A percentile compares a stretch with the other conserved stretches of the same genome.
phyloP scores from a whole-genome alignment of 2,329 filamentous ascomycete genomes.

The Penicillium concentricum region DNA sequence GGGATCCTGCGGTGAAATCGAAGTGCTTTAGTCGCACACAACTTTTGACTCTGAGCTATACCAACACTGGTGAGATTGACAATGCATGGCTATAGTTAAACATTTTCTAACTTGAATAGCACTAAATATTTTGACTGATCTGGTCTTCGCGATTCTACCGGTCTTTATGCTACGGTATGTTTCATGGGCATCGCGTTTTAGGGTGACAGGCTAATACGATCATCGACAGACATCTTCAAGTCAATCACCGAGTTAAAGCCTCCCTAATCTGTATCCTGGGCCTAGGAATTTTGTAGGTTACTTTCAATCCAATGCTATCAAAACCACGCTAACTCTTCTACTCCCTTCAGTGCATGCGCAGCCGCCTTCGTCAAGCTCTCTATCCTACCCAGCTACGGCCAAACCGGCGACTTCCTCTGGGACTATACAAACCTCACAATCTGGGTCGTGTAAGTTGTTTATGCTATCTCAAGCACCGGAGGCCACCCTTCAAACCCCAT shows the following conservation, averaged over 20 bases:
- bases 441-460: slow-evolving; percentile 39
- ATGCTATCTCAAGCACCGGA: neutral
- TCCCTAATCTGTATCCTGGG: slow-evolving; percentile 40
- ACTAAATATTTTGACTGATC: slow-evolving; percentile 43
- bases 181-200: neutral
- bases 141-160: slow-evolving; percentile 43
- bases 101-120: slow-evolving; percentile 11
- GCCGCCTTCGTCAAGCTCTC: slow-evolving; percentile 46
- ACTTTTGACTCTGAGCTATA: slow-evolving; percentile 46
- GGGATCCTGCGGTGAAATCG: slow-evolving; percentile 43
- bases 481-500: neutral
- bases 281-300: slow-evolving; percentile 45
- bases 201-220: neutral
- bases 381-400: slow-evolving; percentile 42
- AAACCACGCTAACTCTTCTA: neutral
- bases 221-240: slow-evolving; percentile 33
- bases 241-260: slow-evolving; percentile 38
- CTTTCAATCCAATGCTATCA: neutral
- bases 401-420: slow-evolving; percentile 46
- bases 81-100: no score
- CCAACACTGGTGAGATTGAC: slow-evolving; percentile 32
- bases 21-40: slow-evolving; percentile 46
- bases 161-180: slow-evolving; percentile 39
- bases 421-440: slow-evolving; percentile 50
- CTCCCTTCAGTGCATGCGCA: slow-evolving; percentile 34